These are phyloP conservation scores for Termitomyces sp. DNA, from an alignment of 768 basidiomycete species.

Conservation along the genomic window DNA sequence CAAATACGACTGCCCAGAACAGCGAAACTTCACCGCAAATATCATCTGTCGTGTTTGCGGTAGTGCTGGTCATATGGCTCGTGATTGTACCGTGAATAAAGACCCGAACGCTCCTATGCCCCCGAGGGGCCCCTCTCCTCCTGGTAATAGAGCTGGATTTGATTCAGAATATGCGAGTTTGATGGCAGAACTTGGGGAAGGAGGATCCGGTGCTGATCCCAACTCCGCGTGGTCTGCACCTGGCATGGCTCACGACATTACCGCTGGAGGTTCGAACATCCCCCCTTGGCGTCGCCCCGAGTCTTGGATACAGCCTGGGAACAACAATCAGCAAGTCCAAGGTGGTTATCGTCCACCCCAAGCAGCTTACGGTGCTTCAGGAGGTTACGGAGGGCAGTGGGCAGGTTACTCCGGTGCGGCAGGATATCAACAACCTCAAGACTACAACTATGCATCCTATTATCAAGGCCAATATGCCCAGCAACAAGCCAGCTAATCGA, in stretches of 20 bases:
- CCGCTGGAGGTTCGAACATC: slow-evolving; percentile 72
- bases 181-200: slow-evolving; percentile 97
- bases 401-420: slow-evolving; percentile 41
- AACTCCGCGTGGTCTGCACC: slow-evolving; percentile 50
- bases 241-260: slow-evolving; percentile 55
- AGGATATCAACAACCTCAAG: slow-evolving; percentile 52
- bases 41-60: slow-evolving; percentile 99
- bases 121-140: slow-evolving; percentile 39
- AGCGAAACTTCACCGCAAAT: slow-evolving; percentile 97
- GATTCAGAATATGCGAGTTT: slow-evolving; percentile 97
- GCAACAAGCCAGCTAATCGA: slow-evolving; percentile 47
- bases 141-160: slow-evolving; percentile 70
- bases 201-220: slow-evolving; percentile 45
- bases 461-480: slow-evolving; percentile 87
- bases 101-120: slow-evolving; percentile 67
- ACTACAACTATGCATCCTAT: slow-evolving; percentile 83
- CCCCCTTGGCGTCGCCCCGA: slow-evolving; percentile 92
- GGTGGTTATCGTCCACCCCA: slow-evolving; percentile 67
- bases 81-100: slow-evolving; percentile 92
- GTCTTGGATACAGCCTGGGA: slow-evolving; percentile 63
- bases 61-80: slow-evolving; percentile 97
- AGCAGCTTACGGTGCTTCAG: slow-evolving; percentile 40
- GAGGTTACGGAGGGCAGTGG: slow-evolving; percentile 43
- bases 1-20: slow-evolving; percentile 98
- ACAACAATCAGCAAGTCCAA: slow-evolving; percentile 39